phyloP scores from a whole-genome alignment of 1,139 yeast genomes.

The Yamadazyma blattariae region DNA sequence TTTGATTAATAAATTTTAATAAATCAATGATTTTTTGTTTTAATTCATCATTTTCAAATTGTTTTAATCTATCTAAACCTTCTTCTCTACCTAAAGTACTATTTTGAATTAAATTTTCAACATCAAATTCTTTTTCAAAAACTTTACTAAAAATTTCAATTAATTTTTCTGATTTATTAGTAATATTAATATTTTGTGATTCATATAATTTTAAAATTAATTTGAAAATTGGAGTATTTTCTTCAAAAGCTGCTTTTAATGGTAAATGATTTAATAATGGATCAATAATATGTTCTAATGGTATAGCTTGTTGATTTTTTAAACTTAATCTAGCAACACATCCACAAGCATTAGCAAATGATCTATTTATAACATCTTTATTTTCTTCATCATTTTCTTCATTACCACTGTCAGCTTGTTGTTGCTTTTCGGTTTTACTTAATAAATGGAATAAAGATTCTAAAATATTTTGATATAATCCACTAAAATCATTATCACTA shows the following conservation, averaged over 20 bases:
- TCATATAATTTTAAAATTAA: conserved; percentile 72
- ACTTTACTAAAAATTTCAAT: conserved; percentile 68
- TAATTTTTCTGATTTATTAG: conserved; percentile 58
- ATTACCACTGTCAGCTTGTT: conserved; percentile 42
- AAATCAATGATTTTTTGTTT: conserved; percentile 64
- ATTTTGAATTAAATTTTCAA: conserved; percentile 64
- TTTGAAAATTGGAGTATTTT: conserved; percentile 86
- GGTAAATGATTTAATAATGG: conserved; percentile 81
- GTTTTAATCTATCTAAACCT: conserved; percentile 72
- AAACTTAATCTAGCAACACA: conserved; percentile 92
- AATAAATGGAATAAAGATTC: conserved; percentile 76
- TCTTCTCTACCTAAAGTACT: conserved; percentile 83
- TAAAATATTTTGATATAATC: conserved; percentile 67
- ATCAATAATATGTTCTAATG: conserved; percentile 76
- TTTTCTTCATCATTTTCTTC: conserved; percentile 75
- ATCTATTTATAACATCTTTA: conserved; percentile 76
- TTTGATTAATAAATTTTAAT: conserved; percentile 69
- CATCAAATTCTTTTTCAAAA: conserved; percentile 70
- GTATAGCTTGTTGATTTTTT: conserved; percentile 70
- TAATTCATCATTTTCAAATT: conserved; percentile 68
- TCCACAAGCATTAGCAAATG: conserved; percentile 94
- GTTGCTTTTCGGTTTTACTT: conserved; percentile 63
- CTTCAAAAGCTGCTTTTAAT: conserved; percentile 84
- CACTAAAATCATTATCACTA: conserved; percentile 51
- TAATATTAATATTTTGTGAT: conserved; percentile 54